These are phyloP conservation scores for Hypocreales sp. DNA, from an alignment of 2,329 filamentous ascomycete species.

Conservation along the genomic window DNA sequence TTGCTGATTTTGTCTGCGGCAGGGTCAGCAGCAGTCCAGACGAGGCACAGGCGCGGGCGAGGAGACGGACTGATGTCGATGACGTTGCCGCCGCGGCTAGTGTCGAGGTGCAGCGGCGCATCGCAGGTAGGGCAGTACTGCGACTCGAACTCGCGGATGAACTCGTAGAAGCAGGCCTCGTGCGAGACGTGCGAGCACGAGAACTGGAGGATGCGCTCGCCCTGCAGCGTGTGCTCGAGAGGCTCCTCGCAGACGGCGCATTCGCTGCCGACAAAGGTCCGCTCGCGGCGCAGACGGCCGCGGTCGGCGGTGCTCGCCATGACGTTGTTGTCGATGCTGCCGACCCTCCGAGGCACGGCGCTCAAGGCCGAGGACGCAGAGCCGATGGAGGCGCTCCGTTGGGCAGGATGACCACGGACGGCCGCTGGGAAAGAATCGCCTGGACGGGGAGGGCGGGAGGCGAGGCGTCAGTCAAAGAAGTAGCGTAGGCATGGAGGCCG, in stretches of 20 bases:
- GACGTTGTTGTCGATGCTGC: constrained; percentile 23
- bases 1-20: constrained; percentile 78
- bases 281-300: constrained; percentile 66
- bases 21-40: constrained; percentile 10
- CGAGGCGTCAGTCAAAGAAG: too few species aligned
- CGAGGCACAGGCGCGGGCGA: constrained; percentile 4
- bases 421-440: constrained; percentile 13
- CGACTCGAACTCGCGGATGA: constrained; percentile 85
- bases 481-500: too few species aligned
- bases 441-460: too few species aligned
- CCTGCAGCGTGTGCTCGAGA: constrained; percentile 83
- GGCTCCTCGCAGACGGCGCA: constrained; percentile 96
- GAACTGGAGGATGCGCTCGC: constrained; percentile 88
- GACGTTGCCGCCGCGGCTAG: constrained; percentile 82
- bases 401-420: constrained; percentile 10
- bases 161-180: constrained; percentile 97
- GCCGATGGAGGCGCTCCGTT: constrained; percentile 16
- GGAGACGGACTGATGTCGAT: constrained; percentile 61
- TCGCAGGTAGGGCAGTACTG: constrained; percentile 92
- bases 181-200: constrained; percentile 95
- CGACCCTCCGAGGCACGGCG: constrained; percentile 17
- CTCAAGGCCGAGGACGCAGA: constrained; percentile 18
- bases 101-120: constrained; percentile 80
- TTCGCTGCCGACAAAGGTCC: constrained; percentile 88
- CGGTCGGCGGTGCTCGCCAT: constrained; percentile 45